These are phyloP conservation scores for Aspergillus jensenii DNA, from an alignment of 2,329 filamentous ascomycete species.

Conservation along the genomic window DNA sequence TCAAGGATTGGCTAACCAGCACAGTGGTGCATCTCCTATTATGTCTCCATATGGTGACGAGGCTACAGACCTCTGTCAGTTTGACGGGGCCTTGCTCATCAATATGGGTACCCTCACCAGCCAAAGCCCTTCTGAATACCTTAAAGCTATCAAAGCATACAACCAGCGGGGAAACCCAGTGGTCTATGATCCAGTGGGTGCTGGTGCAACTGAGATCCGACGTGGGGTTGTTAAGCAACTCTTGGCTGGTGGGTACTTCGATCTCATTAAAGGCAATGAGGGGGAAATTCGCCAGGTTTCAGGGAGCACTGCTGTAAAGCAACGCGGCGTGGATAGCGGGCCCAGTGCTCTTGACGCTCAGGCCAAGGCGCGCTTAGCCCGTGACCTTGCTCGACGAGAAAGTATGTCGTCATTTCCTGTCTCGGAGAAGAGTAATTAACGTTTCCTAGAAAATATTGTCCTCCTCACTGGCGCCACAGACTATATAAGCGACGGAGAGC, in stretches of 20 bases:
- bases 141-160: conserved; percentile 75
- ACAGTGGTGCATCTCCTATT: conserved; percentile 77
- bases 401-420: conserved; percentile 34
- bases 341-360: conserved; percentile 52
- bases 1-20: conserved; percentile 15
- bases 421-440: background rate
- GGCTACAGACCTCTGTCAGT: conserved; percentile 72
- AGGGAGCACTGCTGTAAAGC: conserved; percentile 58
- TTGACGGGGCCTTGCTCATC: conserved; percentile 78
- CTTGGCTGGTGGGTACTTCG: conserved; percentile 72
- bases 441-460: conserved; percentile 57
- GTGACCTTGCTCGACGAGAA: conserved; percentile 65
- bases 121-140: conserved; percentile 69
- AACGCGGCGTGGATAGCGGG: conserved; percentile 82
- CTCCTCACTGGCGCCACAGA: conserved; percentile 81
- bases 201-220: conserved; percentile 75
- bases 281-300: conserved; percentile 76
- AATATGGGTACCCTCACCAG: conserved; percentile 93
- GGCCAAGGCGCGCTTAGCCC: conserved; percentile 64
- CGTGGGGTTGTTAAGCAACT: conserved; percentile 69
- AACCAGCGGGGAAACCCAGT: conserved; percentile 74
- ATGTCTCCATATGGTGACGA: conserved; percentile 89
- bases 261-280: conserved; percentile 93
- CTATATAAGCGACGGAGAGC: conserved; percentile 71
- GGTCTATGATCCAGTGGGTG: conserved; percentile 86